A percentile compares a stretch with the other conserved stretches of the same genome.
These are phyloP conservation scores for Massarina eburnea DNA, from an alignment of 2,329 filamentous ascomycete species.

Conservation along the genomic window DNA sequence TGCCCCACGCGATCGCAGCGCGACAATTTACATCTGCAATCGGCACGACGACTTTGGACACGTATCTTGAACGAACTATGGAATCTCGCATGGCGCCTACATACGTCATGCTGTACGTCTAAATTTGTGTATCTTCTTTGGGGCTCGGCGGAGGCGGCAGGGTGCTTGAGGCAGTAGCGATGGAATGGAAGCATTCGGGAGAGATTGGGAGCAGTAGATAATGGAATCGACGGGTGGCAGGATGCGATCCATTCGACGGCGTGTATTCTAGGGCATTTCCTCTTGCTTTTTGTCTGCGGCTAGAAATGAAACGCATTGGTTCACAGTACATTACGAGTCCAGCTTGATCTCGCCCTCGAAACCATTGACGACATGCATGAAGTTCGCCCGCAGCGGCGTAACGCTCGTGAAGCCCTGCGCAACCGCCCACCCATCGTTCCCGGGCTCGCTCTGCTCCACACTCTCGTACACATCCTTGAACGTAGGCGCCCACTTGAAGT, in stretches of 20 bases:
- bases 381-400: constrained; percentile 89
- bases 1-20: constrained; percentile 26
- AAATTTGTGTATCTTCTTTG: constrained; percentile 37
- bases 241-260: constrained; percentile 37
- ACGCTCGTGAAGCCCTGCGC: constrained; percentile 86
- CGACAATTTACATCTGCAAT: constrained; percentile 33
- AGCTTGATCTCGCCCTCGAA: constrained; percentile 5
- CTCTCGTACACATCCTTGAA: constrained; percentile 86
- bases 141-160: constrained; percentile 4
- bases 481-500: constrained; percentile 92
- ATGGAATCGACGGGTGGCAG: constrained; percentile 32
- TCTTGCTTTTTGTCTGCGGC: constrained; percentile 19
- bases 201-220: constrained; percentile 25
- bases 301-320: constrained; percentile 38
- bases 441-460: constrained; percentile 75
- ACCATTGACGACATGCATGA: constrained; percentile 66
- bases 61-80: constrained; percentile 23
- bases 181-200: constrained; percentile 8
- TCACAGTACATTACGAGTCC: constrained; percentile 1
- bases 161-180: constrained; percentile 7
- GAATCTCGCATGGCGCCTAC: constrained; percentile 30
- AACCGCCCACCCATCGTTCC: constrained; percentile 92
- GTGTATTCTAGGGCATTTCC: constrained; percentile 38
- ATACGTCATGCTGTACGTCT: constrained; percentile 39
- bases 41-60: constrained; percentile 20